Evolutionary conservation across 257 asterid genomes (phyloP).

Genomic region (Lycium barbarum): DNA sequence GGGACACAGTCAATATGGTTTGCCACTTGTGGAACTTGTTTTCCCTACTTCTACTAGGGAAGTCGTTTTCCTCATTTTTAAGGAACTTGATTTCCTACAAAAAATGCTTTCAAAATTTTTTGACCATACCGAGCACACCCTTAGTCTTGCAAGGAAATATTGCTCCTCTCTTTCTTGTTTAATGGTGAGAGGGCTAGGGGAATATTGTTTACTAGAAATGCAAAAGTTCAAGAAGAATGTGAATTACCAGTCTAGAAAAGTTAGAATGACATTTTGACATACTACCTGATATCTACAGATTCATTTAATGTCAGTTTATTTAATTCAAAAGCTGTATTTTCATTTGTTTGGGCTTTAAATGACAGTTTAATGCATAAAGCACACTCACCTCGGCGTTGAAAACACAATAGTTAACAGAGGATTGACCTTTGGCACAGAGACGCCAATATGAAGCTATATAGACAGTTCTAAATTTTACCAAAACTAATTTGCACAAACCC

Average conservation of each 20-base stretch:
- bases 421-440: neutral
- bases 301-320: neutral
- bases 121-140: no score
- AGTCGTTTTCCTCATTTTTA: no score
- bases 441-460: neutral
- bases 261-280: conserved; percentile 17
- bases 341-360: conserved; percentile 1
- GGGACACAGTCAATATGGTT: no score
- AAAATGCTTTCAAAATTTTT: no score
- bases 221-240: conserved; percentile 1
- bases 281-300: neutral
- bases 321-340: conserved; percentile 6
- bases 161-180: neutral
- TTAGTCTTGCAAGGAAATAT: neutral
- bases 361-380: neutral
- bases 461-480: neutral
- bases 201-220: neutral
- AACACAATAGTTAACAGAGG: neutral
- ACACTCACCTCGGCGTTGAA: neutral
- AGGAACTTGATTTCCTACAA: no score
- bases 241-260: neutral
- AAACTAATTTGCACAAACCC: neutral
- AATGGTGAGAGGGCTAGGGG: neutral
- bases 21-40: no score
- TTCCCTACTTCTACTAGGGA: no score